Conservation (phyloP, 1,284 basidiomycete genomes). For the Pseudozyma thailandica region DNA sequence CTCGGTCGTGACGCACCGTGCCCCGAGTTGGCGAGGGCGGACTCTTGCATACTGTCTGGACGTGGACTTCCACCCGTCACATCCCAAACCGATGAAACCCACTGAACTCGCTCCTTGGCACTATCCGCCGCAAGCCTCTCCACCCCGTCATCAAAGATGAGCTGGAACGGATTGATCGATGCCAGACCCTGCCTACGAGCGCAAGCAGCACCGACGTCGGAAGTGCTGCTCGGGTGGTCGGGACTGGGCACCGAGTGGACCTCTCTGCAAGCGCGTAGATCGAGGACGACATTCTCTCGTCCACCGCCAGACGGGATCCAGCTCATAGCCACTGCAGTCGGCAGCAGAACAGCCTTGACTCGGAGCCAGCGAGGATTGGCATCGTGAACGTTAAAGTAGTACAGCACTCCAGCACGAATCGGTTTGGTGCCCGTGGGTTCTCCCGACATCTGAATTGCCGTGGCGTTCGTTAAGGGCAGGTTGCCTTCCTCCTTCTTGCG, state of each 20-base stretch:
- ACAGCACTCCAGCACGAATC: slow-evolving; percentile 47
- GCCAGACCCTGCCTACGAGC: slow-evolving; percentile 49
- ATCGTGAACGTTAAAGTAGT: slow-evolving; percentile 60
- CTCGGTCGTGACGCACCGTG: slow-evolving; percentile 8
- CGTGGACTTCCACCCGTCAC: slow-evolving; percentile 10
- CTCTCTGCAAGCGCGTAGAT: slow-evolving; percentile 56
- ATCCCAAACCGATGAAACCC: slow-evolving; percentile 53
- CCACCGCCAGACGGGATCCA: slow-evolving; percentile 61
- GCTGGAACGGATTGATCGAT: slow-evolving; percentile 56
- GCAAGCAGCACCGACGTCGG: slow-evolving; percentile 47
- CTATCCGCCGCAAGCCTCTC: slow-evolving; percentile 57
- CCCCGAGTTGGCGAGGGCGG: slow-evolving; percentile 21
- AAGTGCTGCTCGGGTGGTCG: slow-evolving; percentile 48
- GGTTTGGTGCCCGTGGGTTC: slow-evolving; percentile 36
- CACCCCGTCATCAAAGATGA: slow-evolving; percentile 64
- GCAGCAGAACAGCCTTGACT: slow-evolving; percentile 56
- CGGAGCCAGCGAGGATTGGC: slow-evolving; percentile 50
- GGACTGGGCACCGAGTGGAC: slow-evolving; percentile 60
- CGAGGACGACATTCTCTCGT: slow-evolving; percentile 56
- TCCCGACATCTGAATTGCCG: slow-evolving; percentile 40
- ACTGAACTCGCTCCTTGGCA: slow-evolving; percentile 55
- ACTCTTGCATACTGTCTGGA: slow-evolving; percentile 16
- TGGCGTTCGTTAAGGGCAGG: slow-evolving; percentile 33
- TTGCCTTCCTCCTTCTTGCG: slow-evolving; percentile 45
- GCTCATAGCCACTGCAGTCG: slow-evolving; percentile 58